Percentiles rank a stretch among this genome's conserved stretches.
Evolutionary conservation across 192 early-diverging fungal species (phyloP).

Genomic region (Coemansia sp.): DNA sequence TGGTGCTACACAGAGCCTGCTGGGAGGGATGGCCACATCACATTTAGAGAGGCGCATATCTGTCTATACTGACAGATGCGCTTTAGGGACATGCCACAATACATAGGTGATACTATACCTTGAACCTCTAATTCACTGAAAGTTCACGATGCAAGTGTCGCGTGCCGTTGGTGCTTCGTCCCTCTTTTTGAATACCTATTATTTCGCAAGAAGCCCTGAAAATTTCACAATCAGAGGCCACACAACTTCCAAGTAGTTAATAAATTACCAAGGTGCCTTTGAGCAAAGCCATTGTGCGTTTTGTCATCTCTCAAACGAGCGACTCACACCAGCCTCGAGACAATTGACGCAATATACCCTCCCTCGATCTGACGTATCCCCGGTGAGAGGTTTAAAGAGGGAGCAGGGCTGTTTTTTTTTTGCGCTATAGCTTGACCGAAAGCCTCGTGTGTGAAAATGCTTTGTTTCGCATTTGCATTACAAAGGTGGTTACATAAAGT

Average conservation of each 20-base stretch:
- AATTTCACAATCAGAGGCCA: conserved; percentile 6
- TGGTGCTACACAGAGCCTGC: no score
- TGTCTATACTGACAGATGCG: no score
- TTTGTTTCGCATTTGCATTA: not conserved
- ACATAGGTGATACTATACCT: not conserved
- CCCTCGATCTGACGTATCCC: no score
- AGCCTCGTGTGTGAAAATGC: not conserved
- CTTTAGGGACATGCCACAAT: not conserved
- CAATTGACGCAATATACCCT: no score
- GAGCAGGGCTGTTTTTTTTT: no score
- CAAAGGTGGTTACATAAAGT: not conserved
- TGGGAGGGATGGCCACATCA: not conserved
- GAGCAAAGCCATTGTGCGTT: conserved; percentile 5
- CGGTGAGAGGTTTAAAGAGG: no score
- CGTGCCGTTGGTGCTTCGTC: conserved; percentile 5
- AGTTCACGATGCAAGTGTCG: conserved; percentile 9
- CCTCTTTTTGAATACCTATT: not conserved
- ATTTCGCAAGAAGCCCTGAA: conserved; percentile 9
- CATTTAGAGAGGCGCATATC: not conserved
- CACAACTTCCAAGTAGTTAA: not conserved
- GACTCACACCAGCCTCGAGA: no score
- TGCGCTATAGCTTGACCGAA: no score
- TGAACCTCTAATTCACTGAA: not conserved
- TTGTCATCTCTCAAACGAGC: not conserved
- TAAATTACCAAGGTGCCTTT: no score